Percentiles rank a stretch among this genome's conserved stretches.
Conservation (phyloP, 2,329 filamentous ascomycete genomes). For the Botrytis paeoniae region DNA sequence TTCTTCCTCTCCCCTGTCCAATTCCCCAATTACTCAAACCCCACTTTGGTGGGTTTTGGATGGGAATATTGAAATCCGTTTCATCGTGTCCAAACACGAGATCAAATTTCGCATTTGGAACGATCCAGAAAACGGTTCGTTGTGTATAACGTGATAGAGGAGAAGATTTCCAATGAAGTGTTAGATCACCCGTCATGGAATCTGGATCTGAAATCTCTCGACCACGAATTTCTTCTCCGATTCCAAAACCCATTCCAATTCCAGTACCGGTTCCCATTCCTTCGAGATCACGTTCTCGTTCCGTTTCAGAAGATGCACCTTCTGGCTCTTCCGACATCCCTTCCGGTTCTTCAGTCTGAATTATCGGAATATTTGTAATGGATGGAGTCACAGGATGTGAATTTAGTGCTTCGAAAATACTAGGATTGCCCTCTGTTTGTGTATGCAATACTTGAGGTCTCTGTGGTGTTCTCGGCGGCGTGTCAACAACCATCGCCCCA, state of each 20-base stretch:
- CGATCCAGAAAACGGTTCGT: conserved; percentile 18
- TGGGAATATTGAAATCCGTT: conserved; percentile 15
- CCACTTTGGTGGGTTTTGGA: background rate
- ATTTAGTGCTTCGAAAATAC: conserved; percentile 13
- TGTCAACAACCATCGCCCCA: conserved; percentile 10
- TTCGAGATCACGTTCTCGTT: conserved; percentile 5
- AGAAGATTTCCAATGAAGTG: conserved; percentile 11
- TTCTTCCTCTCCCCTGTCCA: background rate
- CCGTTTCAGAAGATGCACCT: background rate
- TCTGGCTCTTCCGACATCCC: background rate
- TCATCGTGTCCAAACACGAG: conserved; percentile 17
- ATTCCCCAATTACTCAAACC: background rate
- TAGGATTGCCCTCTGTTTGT: background rate
- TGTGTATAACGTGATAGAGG: conserved; percentile 9
- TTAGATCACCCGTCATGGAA: conserved; percentile 6
- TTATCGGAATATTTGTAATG: background rate
- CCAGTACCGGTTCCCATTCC: conserved; percentile 12
- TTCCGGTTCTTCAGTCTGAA: background rate
- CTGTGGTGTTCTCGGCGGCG: conserved; percentile 1
- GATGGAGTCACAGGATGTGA: conserved; percentile 4
- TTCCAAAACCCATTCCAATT: conserved; percentile 12
- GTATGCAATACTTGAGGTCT: background rate
- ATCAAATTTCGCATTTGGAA: conserved; percentile 14
- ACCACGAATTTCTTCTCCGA: conserved; percentile 8
- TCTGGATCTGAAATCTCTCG: background rate